A percentile compares a stretch with the other conserved stretches of the same genome.
phyloP scores from a whole-genome alignment of 495 filamentous ascomycete species.

The Talaromyces liani region DNA sequence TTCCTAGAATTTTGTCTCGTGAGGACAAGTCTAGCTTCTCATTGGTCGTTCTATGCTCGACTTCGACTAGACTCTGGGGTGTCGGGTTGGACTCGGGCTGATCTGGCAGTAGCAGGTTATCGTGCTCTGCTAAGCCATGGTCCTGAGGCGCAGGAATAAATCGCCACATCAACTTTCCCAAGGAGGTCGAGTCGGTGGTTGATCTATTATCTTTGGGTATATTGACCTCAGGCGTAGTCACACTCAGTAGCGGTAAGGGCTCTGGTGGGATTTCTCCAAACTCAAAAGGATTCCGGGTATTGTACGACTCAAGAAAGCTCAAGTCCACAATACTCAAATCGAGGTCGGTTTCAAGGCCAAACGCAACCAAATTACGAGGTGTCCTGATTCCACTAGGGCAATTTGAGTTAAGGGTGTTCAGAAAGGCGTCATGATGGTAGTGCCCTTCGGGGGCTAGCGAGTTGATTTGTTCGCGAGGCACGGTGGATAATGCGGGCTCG shows the following conservation, averaged over 20 bases:
- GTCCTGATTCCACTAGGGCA: constrained; percentile 20
- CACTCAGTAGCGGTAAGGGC: constrained; percentile 7
- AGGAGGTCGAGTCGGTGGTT: constrained; percentile 21
- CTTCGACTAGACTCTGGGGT: constrained; percentile 7
- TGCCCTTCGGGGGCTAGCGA: constrained; percentile 20
- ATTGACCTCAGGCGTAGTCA: constrained; percentile 9
- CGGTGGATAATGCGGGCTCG: background rate
- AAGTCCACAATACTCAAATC: constrained; percentile 57
- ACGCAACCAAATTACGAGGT: constrained; percentile 8
- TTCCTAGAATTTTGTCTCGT: constrained; percentile 50
- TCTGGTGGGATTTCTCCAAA: constrained; percentile 8
- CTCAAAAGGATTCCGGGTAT: constrained; percentile 33
- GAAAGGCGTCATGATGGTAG: constrained; percentile 20
- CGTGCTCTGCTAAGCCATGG: constrained; percentile 43
- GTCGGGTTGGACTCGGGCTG: constrained; percentile 24
- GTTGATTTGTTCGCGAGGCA: background rate
- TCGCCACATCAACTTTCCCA: constrained; percentile 17
- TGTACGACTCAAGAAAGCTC: constrained; percentile 49
- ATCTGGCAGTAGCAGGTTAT: constrained; percentile 43
- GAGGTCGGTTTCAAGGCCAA: constrained; percentile 44
- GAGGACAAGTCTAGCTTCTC: constrained; percentile 37
- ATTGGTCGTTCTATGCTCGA: constrained; percentile 17
- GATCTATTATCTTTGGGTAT: constrained; percentile 14
- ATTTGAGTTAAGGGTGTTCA: constrained; percentile 25
- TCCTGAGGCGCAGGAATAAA: constrained; percentile 42